Evolutionary conservation across 371 early-diverging fungal genomes (phyloP).

Genomic region (Nematocida sp.): DNA sequence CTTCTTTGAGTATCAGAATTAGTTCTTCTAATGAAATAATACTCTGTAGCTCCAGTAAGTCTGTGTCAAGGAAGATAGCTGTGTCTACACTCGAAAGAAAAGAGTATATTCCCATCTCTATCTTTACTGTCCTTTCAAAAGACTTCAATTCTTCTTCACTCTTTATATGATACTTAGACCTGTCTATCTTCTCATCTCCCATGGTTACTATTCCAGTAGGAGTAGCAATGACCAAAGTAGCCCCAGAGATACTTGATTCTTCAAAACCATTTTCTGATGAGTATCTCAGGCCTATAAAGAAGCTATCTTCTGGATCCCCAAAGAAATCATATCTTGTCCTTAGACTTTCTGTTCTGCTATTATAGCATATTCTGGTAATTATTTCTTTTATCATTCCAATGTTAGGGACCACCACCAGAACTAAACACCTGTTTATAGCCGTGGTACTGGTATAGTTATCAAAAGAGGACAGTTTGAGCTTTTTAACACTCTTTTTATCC

Average conservation of each 20-base stretch:
- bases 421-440: slow-evolving; percentile 17
- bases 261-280: neutral
- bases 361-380: neutral
- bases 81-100: slow-evolving; percentile 47
- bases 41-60: slow-evolving; percentile 36
- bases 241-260: neutral
- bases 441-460: slow-evolving; percentile 36
- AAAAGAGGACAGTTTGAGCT: slow-evolving; percentile 32
- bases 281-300: slow-evolving; percentile 23
- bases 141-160: slow-evolving; percentile 13
- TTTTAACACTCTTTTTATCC: neutral
- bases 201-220: slow-evolving; percentile 22
- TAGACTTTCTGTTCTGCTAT: neutral
- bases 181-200: slow-evolving; percentile 30
- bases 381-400: slow-evolving; percentile 15
- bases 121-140: slow-evolving; percentile 15
- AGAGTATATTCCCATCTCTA: slow-evolving; percentile 22
- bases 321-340: neutral
- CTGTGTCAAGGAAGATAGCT: slow-evolving; percentile 17
- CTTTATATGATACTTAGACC: slow-evolving; percentile 2
- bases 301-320: slow-evolving; percentile 26
- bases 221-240: slow-evolving; percentile 24
- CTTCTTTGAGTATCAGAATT: slow-evolving; percentile 22
- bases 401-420: slow-evolving; percentile 35
- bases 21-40: neutral